Evolutionary conservation across 805 yeast genomes (phyloP), one percentile per base, ranked within the genome.

Genomic region (Suhomyces tanzawaensis): DNA sequence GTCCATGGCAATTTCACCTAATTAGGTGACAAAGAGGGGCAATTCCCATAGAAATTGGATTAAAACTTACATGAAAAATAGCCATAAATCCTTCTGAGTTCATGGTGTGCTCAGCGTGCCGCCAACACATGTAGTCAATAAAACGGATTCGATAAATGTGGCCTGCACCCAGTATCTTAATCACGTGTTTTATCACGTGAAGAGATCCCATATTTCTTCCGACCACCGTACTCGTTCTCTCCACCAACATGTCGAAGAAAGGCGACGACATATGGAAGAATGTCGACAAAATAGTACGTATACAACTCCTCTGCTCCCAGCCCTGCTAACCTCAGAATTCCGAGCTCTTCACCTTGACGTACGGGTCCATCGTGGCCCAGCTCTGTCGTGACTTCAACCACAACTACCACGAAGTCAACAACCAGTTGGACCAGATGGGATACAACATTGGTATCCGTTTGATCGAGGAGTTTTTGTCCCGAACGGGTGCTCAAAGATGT

Each of bases 191-290:
- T n/a, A n/a, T n/a, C n/a, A n/a, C n/a, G n/a, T n/a, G n/a, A n/a
- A n/a, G n/a, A n/a, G n/a, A n/a, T n/a, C n/a, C n/a, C n/a, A n/a
- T n/a, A n/a, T n/a, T n/a, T n/a, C n/a, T n/a, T n/a, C n/a, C n/a
- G n/a, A n/a, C n/a, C n/a, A 13, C 31, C 12, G 31, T 14, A 7
- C 31, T 13, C 19, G n/a, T 15, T 9, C n/a, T n/a, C n/a, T n/a
- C n/a, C n/a, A 24, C 5, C 27, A 47, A 41, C 29, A 58, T 57
- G 62, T 57, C 61, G 17, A 57, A 55, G 38, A 51, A 55, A 36
- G 91, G 95, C 22, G 98, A 91, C 42, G 97, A 90, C 40, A 79
- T 89, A 33, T 91, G 97, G 96, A 88, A 86, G 62, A 77, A 77
- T 48, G 85, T 84, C 29, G 96, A 88, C 51, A 91, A 91, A 61